These are phyloP conservation scores for Lantana camara DNA, from an alignment of 257 asterid genomes.

Conservation along the genomic window DNA sequence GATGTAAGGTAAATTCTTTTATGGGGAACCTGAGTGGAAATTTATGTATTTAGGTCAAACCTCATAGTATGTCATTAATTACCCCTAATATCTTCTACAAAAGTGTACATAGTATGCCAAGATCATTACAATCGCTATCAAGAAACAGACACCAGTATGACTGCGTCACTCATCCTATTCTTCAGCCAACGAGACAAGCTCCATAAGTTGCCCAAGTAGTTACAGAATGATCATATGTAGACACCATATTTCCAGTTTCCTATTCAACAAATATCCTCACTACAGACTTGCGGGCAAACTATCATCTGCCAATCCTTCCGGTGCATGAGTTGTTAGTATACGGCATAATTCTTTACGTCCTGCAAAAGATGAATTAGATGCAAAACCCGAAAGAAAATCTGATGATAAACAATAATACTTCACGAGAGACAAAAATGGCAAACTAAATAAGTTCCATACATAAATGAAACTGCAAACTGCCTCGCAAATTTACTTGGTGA, in stretches of 20 bases:
- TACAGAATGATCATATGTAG: not conserved
- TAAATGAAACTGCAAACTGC: not conserved
- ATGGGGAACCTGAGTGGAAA: no score
- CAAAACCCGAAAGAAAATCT: not conserved
- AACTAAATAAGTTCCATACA: no score
- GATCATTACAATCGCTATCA: no score
- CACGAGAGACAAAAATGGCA: not conserved
- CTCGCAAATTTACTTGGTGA: not conserved
- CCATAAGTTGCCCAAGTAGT: not conserved
- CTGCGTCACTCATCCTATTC: no score
- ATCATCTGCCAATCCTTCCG: not conserved
- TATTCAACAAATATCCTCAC: not conserved
- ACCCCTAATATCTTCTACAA: no score
- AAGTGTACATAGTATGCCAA: no score
- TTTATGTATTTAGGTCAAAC: no score
- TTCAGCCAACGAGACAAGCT: not conserved
- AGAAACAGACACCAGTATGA: no score
- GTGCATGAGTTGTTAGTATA: slow-evolving; percentile 5
- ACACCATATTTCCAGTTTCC: not conserved
- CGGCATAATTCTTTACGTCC: not conserved
- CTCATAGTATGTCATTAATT: no score
- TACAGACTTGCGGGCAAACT: not conserved
- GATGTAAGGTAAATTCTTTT: no score
- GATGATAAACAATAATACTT: no score
- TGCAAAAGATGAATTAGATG: not conserved